Base-by-base conservation (phyloP, 2,329 filamentous ascomycete species). In the Aspergillus sp. region DNA sequence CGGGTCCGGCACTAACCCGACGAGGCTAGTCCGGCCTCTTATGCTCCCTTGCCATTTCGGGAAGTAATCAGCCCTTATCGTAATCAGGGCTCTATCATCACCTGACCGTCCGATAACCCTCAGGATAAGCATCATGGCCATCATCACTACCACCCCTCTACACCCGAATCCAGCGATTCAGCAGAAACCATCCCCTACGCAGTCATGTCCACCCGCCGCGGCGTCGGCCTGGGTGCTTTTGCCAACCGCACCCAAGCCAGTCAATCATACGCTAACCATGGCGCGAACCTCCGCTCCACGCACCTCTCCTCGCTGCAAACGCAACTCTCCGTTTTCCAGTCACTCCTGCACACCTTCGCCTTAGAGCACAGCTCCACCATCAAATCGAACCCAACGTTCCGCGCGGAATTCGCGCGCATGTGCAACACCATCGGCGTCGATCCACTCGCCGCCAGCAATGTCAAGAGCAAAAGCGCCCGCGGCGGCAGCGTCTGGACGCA, bases 341-440 rank as follows among this genome's bases (percentile, higher is more conserved):
- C 90, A 16, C 82, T 96, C 10, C 84, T 99, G 5, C 91, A 96
- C 75, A 91, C 95, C 73, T 99, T 99, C 73, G 90, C 92, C 42
- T 82, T 93, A 66, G 95, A 93, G 46, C 94, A 99, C 79, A 89
- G 88, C 62, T 91, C 92, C 68, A 94, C 96, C 65, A 99, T 99
- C 54, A 92, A 93, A 58, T 95, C 91, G 2, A 92, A 97, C 70
- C 94, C 94, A 5, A 87, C 85, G 8, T 99, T 99, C 73, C 90
- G 94, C 55, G 91, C 93, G 32, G 93, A 99, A 73, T 99, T 99
- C 68, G 93, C 94, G 3, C 90, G 93, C 70, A 99, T 99, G 94
- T 99, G 94, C 76, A 85, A 91, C 65, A 91, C 92, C 57, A 96
- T 99, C 61, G 94, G 94, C 45, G 91, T 99, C 11, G 94, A 99